Base-by-base conservation (phyloP, 2,329 filamentous ascomycete genomes). In the Fusarium proliferatum region DNA sequence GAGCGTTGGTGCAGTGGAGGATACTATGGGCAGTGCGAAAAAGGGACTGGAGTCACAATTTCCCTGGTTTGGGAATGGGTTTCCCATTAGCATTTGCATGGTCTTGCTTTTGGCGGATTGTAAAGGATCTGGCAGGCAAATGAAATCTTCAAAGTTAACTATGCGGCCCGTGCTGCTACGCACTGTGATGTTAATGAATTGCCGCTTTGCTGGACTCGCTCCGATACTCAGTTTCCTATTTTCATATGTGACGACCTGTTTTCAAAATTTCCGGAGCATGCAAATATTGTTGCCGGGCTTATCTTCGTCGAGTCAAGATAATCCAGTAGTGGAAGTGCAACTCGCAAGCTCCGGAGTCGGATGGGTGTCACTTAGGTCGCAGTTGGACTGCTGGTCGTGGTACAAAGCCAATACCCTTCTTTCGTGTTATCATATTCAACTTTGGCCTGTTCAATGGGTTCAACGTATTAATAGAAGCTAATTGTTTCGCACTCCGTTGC, bases 111-210 rank as follows among this genome's bases (percentile, higher is more conserved):
- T 85, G 84, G 78, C 80, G 79, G 80, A 82, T 82, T 86, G 82
- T 85, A 84, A 85, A 83, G 82, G 82, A 84, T 84, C 83, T 85
- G 84, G 79, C 81, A 82, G 83, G 86, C 85, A 84, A 86, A 87
- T 86, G 84, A 86, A 86, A 85, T 82, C 80, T 84, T 82, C 81
- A 82, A 82, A 82, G 81, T 82, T 83, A 74, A 83, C 74, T 76
- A 79, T 62, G 69, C 64, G 66, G 70, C 64, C 69, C 67, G 60
- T 61, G 60, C 58, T 75, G 69, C 67, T 67, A 68, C 60, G 59
- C 58, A 67, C 62, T 73, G 74, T 76, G 73, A 71, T 72, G 74
- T 64, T 64, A 73, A 78, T 78, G 71, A 74, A 77, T 64, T 62
- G 72, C 67, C 71, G 62, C 65, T 64, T 73, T 45, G 65, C 66